Base-by-base conservation (phyloP, 352 stramenopile species). In the Saprolegnia parasitica region DNA sequence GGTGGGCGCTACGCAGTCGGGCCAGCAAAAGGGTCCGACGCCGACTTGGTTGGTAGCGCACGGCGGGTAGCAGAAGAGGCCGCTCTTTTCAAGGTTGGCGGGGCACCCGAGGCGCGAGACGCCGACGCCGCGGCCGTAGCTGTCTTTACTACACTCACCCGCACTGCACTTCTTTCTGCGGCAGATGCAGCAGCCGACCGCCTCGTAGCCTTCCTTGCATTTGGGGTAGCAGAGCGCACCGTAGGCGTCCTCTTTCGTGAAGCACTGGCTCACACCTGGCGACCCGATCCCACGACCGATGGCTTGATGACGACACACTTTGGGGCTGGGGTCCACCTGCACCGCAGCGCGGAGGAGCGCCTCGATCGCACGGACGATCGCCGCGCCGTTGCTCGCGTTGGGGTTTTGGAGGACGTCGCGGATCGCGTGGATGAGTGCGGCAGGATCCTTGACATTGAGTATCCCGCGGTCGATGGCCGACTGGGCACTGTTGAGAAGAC, bases 21-120 rank as follows among this genome's bases (percentile, higher is more conserved):
- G 50, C 37, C 35, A 73, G 50, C 68, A 73, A 20, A 73, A 24
- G 54, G 68, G 60, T 18, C 68, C 68, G 16, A 65, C 47, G 39
- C 68, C 68, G 26, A 1, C 37, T 26, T 65, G 66, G n/a, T 26
- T 46, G 10, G n/a, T 4, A 6, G 21, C 32, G 52, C 68, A 73
- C 5, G 68, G 45, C n/a, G 68, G 60, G 63, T 73, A 73, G 63
- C 68, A 73, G 5, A 73, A 47, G 35, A 73, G 61, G 24, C 65
- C 58, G 20, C 49, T 66, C n/a, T 57, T 56, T 45, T 73, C 60
- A 6, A 71, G 65, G 39, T 40, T 61, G 9, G 29, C 20, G 10
- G 20, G 24, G 46, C 68, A 73, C 11, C 29, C 60, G 10, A 71
- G 37, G 52, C 46, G 60, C 11, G 47, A 35, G 35, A 39, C 42